A percentile compares a stretch with the other conserved stretches of the same genome.
Conservation (phyloP, 1,284 basidiomycete species). For the Uromyces viciae-fabae region DNA sequence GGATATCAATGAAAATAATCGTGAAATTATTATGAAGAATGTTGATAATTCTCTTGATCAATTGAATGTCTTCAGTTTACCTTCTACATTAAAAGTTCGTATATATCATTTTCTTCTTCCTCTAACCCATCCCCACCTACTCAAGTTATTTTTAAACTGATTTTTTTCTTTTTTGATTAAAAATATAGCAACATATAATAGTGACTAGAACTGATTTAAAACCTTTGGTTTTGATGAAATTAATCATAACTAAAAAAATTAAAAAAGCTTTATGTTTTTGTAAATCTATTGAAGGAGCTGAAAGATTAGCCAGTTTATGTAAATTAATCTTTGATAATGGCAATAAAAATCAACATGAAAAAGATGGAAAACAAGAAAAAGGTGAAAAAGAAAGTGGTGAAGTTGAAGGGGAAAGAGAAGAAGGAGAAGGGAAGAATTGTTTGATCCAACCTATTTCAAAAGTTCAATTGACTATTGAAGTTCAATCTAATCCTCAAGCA, state of each 20-base stretch:
- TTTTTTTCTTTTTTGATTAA: conserved; percentile 11
- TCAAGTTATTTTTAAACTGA: too few species aligned
- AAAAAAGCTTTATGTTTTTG: conserved; percentile 84
- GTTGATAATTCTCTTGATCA: too few species aligned
- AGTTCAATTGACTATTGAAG: conserved; percentile 32
- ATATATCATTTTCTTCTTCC: not conserved
- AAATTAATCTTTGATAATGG: conserved; percentile 76
- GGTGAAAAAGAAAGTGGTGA: too few species aligned
- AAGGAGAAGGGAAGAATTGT: too few species aligned
- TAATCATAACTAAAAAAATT: conserved; percentile 66
- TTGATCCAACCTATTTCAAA: too few species aligned
- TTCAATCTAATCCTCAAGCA: too few species aligned
- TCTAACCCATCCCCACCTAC: conserved; percentile 12
- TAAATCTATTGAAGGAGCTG: conserved; percentile 86
- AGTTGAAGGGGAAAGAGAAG: too few species aligned
- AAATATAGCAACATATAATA: conserved; percentile 74
- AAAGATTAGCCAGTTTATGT: conserved; percentile 74
- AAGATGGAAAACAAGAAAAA: too few species aligned
- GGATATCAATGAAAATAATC: not conserved
- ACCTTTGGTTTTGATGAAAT: conserved; percentile 81
- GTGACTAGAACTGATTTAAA: conserved; percentile 76
- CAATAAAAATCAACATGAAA: too few species aligned
- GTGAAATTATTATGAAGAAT: conserved; percentile 46
- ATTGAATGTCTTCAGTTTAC: conserved; percentile 77
- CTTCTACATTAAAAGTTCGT: conserved; percentile 67